Conservation (phyloP, 495 filamentous ascomycete species). For the Penicillium argentinense region DNA sequence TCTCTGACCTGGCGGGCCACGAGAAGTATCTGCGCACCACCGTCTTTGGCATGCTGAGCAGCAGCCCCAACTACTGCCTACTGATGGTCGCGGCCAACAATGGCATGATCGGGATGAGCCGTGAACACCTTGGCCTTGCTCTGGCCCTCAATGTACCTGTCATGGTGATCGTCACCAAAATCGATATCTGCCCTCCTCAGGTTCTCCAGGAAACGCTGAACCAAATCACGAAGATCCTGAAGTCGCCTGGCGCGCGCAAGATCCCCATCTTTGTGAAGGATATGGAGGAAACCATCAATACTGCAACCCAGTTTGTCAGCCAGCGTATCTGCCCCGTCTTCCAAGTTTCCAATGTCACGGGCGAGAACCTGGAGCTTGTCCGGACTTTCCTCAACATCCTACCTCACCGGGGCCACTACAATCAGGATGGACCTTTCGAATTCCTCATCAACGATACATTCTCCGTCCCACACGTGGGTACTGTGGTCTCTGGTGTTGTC, state of each 20-base stretch:
- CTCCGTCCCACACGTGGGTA: conserved; percentile 97
- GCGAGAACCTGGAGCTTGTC: conserved; percentile 76
- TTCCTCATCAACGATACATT: conserved; percentile 98
- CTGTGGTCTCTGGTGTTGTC: conserved; percentile 91
- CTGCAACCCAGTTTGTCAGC: conserved; percentile 92
- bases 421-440: conserved; percentile 84
- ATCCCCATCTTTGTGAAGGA: conserved; percentile 97
- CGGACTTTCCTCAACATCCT: conserved; percentile 93
- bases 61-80: conserved; percentile 95
- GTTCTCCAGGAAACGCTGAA: conserved; percentile 91
- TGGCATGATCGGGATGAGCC: conserved; percentile 95
- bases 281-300: conserved; percentile 88
- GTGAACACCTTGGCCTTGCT: conserved; percentile 95
- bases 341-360: conserved; percentile 97
- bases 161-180: conserved; percentile 98
- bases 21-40: conserved; percentile 95
- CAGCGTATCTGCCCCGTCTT: conserved; percentile 97
- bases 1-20: conserved; percentile 94
- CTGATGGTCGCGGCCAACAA: conserved; percentile 99
- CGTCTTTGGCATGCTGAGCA: conserved; percentile 91
- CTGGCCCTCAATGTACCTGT: conserved; percentile 94
- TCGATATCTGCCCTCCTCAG: conserved; percentile 96
- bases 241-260: conserved; percentile 89
- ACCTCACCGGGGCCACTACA: conserved; percentile 91
- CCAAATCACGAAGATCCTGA: conserved; percentile 89